Evolutionary conservation across 768 basidiomycete genomes (phyloP).

Genomic region (Boletus rex-veris): DNA sequence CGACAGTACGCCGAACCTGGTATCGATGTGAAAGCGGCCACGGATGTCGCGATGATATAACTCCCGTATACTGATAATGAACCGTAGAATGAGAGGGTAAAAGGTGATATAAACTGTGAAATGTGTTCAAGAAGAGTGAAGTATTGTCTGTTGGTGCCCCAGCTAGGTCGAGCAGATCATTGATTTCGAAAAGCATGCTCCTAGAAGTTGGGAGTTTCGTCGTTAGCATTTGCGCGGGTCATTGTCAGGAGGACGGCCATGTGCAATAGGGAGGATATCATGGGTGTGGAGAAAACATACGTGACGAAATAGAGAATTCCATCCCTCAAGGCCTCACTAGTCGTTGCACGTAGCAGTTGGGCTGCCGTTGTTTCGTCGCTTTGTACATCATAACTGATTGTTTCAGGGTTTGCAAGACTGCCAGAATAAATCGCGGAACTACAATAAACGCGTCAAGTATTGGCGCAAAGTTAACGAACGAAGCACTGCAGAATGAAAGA

Average conservation of each 20-base stretch:
- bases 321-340: slow-evolving; percentile 6
- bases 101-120: neutral
- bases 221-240: too few relatives aligned
- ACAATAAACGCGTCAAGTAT: neutral
- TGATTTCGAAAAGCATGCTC: neutral
- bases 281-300: neutral
- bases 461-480: neutral
- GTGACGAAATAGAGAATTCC: slow-evolving; percentile 9
- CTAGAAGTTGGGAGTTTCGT: neutral
- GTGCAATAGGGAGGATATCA: too few relatives aligned
- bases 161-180: neutral
- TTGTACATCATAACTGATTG: neutral
- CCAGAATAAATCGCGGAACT: slow-evolving; percentile 1
- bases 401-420: neutral
- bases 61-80: too few relatives aligned
- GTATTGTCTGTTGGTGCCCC: neutral
- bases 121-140: neutral
- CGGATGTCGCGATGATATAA: too few relatives aligned
- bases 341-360: slow-evolving; percentile 3
- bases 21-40: too few relatives aligned
- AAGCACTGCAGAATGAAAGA: neutral
- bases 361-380: slow-evolving; percentile 4
- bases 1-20: too few relatives aligned
- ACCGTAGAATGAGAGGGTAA: too few relatives aligned
- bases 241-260: too few relatives aligned